These are phyloP conservation scores for Cadophora gregata DNA, from an alignment of 2,329 filamentous ascomycete genomes.

Conservation along the genomic window DNA sequence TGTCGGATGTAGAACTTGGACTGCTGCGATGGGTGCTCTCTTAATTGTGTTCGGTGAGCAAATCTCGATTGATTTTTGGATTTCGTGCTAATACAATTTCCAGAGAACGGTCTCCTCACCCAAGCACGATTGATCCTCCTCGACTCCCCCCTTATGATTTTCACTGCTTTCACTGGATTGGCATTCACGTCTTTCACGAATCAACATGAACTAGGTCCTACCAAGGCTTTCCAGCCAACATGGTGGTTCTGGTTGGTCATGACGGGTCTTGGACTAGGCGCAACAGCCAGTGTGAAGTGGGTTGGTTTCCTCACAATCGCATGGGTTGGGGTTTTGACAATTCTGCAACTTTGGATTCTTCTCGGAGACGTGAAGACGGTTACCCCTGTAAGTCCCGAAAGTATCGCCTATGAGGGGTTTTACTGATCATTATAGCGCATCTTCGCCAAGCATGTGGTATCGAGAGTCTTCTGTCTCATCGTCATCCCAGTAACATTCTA, in stretches of 20 bases:
- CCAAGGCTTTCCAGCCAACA: constrained; percentile 82
- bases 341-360: constrained; percentile 93
- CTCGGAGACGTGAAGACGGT: constrained; percentile 89
- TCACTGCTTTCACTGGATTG: constrained; percentile 89
- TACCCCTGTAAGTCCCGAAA: constrained; percentile 63
- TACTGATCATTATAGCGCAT: constrained; percentile 59
- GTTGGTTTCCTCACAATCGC: constrained; percentile 98
- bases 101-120: constrained; percentile 94
- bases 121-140: constrained; percentile 95
- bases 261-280: constrained; percentile 85
- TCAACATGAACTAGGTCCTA: constrained; percentile 91
- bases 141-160: constrained; percentile 92
- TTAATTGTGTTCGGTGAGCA: constrained; percentile 86
- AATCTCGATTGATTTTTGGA: constrained; percentile 19
- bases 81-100: constrained; percentile 33
- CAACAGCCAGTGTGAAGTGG: constrained; percentile 97
- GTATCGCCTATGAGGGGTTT: not conserved
- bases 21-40: constrained; percentile 80
- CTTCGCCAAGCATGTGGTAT: constrained; percentile 94
- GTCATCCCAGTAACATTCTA: constrained; percentile 90
- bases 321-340: constrained; percentile 91
- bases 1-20: constrained; percentile 84
- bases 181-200: constrained; percentile 94
- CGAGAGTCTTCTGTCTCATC: constrained; percentile 89
- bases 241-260: constrained; percentile 99